Percentiles rank a stretch among this genome's conserved stretches.
phyloP scores from a whole-genome alignment of 345 rosid genomes.

The Brassica carinata region DNA sequence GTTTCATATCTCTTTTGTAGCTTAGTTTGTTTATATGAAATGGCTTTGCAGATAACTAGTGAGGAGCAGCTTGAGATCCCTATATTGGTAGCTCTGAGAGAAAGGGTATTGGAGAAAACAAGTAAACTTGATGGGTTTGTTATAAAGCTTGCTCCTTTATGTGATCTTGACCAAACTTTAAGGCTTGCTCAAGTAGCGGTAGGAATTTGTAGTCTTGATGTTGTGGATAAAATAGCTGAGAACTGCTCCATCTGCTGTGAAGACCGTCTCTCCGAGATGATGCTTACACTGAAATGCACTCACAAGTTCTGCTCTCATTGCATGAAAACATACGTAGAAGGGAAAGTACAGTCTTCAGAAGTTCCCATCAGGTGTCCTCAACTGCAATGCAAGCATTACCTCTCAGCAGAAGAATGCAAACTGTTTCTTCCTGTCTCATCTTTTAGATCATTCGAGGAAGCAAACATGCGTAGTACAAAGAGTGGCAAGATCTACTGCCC shows the following conservation, averaged over 20 bases:
- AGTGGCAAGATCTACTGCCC: slow-evolving; percentile 82
- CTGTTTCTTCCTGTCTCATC: slow-evolving; percentile 72
- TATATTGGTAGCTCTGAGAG: slow-evolving; percentile 70
- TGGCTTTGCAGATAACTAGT: slow-evolving; percentile 54
- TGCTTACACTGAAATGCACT: slow-evolving; percentile 75
- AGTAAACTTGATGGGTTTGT: slow-evolving; percentile 65
- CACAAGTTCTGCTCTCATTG: slow-evolving; percentile 96
- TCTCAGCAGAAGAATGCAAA: slow-evolving; percentile 68
- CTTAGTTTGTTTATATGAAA: not conserved
- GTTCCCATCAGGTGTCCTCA: slow-evolving; percentile 92
- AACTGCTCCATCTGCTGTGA: slow-evolving; percentile 87
- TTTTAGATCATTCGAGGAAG: slow-evolving; percentile 68
- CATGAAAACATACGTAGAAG: slow-evolving; percentile 83
- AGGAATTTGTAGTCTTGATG: slow-evolving; percentile 55
- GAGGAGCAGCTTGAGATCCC: slow-evolving; percentile 69
- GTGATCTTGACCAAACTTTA: slow-evolving; percentile 61
- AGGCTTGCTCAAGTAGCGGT: slow-evolving; percentile 80
- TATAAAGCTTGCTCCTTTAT: slow-evolving; percentile 57
- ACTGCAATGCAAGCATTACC: slow-evolving; percentile 72
- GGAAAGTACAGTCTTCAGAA: slow-evolving; percentile 72
- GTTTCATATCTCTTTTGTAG: slow-evolving; percentile 1
- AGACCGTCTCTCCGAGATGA: slow-evolving; percentile 73
- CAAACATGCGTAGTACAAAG: slow-evolving; percentile 46
- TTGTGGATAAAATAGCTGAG: slow-evolving; percentile 51
- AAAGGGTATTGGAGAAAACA: slow-evolving; percentile 68